Evolutionary conservation across 1,284 basidiomycete genomes (phyloP).

Genomic region (Cutaneotrichosporon sp.): DNA sequence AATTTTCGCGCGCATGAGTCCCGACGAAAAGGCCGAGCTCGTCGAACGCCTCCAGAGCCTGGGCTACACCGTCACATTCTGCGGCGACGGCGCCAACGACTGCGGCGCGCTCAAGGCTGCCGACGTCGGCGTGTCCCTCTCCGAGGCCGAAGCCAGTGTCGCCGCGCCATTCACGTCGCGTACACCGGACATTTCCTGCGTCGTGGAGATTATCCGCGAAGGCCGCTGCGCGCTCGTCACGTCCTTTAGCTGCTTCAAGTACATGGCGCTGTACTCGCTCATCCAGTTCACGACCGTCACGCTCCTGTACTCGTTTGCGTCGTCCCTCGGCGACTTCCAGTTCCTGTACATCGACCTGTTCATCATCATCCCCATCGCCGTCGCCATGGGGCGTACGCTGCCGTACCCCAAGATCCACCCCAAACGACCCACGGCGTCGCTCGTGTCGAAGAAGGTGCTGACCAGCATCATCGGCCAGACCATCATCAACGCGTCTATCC

Average conservation of each 20-base stretch:
- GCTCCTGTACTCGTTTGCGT: slow-evolving; percentile 90
- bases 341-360: slow-evolving; percentile 95
- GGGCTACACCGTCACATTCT: slow-evolving; percentile 96
- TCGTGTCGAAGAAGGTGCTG: slow-evolving; percentile 94
- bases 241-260: slow-evolving; percentile 99
- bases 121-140: slow-evolving; percentile 93
- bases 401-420: slow-evolving; percentile 81
- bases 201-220: slow-evolving; percentile 93
- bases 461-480: slow-evolving; percentile 92
- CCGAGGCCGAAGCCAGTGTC: slow-evolving; percentile 98
- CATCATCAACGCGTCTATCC: slow-evolving; percentile 73
- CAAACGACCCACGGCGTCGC: slow-evolving; percentile 89
- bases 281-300: slow-evolving; percentile 66
- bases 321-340: slow-evolving; percentile 94
- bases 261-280: slow-evolving; percentile 63
- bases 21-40: slow-evolving; percentile 98
- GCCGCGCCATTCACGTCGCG: slow-evolving; percentile 96
- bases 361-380: slow-evolving; percentile 93
- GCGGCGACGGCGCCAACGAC: slow-evolving; percentile 98
- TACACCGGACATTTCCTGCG: slow-evolving; percentile 91
- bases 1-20: slow-evolving; percentile 98
- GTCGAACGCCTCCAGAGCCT: slow-evolving; percentile 88
- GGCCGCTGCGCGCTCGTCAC: slow-evolving; percentile 93
- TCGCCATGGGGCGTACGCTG: slow-evolving; percentile 91
- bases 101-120: slow-evolving; percentile 98